Conservation (phyloP, 2,329 filamentous ascomycete species). For the Aureobasidium sp. region DNA sequence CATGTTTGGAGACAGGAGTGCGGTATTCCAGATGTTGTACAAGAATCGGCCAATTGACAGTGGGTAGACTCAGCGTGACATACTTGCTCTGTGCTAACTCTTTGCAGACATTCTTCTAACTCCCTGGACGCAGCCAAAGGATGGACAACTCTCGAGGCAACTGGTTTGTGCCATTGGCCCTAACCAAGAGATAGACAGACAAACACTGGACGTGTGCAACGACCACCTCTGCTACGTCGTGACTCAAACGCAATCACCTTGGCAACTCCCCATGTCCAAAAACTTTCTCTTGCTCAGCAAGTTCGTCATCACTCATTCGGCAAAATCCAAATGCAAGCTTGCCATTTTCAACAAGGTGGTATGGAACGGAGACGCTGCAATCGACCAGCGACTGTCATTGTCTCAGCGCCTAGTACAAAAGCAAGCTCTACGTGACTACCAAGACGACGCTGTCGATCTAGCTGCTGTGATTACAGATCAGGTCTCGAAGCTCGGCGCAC, state of each 20-base stretch:
- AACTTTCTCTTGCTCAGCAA: constrained; percentile 80
- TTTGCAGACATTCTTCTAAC: constrained; percentile 66
- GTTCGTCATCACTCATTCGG: constrained; percentile 86
- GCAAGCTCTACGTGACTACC: constrained; percentile 67
- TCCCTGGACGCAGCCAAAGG: constrained; percentile 69
- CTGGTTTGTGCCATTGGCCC: constrained; percentile 47
- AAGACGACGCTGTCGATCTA: constrained; percentile 65
- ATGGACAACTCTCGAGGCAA: constrained; percentile 52
- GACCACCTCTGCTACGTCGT: constrained; percentile 59
- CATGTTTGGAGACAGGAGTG: constrained; percentile 91
- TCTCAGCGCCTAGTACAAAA: constrained; percentile 51
- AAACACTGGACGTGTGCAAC: constrained; percentile 66
- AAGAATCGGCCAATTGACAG: constrained; percentile 68
- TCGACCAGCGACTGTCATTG: neutral
- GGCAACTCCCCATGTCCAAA: constrained; percentile 77
- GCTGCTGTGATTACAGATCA: constrained; percentile 71
- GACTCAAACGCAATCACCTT: constrained; percentile 58
- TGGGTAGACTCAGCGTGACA: constrained; percentile 21
- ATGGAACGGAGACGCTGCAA: constrained; percentile 46
- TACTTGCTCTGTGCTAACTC: neutral
- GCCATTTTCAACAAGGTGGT: constrained; percentile 82
- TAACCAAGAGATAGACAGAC: constrained; percentile 62
- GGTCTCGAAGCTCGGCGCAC: constrained; percentile 64
- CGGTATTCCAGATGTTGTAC: constrained; percentile 86
- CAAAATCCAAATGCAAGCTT: constrained; percentile 88